These are phyloP conservation scores for Tulasnella sp. DNA, from an alignment of 768 basidiomycete species.

Conservation along the genomic window DNA sequence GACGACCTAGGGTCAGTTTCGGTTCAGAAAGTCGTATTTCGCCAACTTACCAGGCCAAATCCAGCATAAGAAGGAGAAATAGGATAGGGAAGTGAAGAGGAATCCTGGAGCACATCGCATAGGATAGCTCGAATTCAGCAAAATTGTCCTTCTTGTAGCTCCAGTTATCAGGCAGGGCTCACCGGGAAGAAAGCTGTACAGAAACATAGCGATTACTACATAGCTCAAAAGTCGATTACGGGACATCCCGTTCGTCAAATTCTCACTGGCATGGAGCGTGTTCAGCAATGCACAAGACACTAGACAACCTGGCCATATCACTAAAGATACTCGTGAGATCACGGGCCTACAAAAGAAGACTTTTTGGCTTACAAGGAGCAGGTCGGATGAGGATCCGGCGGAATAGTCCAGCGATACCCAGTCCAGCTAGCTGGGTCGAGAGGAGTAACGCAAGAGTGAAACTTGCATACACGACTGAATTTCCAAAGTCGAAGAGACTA, in stretches of 20 bases:
- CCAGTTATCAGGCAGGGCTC: too few relatives aligned
- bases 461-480: constrained; percentile 14
- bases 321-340: too few relatives aligned
- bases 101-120: constrained; percentile 64
- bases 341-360: too few relatives aligned
- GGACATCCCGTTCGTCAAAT: constrained; percentile 37
- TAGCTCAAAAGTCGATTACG: constrained; percentile 76
- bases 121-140: too few relatives aligned
- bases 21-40: too few relatives aligned
- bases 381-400: constrained; percentile 91
- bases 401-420: constrained; percentile 83
- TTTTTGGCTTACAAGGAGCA: too few relatives aligned
- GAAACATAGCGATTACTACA: constrained; percentile 51
- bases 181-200: constrained; percentile 89
- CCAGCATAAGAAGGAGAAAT: constrained; percentile 92
- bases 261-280: constrained; percentile 92
- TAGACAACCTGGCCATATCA: constrained; percentile 97
- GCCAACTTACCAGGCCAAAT: constrained; percentile 40
- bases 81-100: constrained; percentile 75
- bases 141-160: too few relatives aligned
- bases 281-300: constrained; percentile 91
- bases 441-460: constrained; percentile 72
- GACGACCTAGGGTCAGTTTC: too few relatives aligned
- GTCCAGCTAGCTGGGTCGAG: constrained; percentile 89
- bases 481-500: neutral